Evolutionary conservation across 176 grass and related monocot species (phyloP), one percentile per base, ranked within the genome.

Genomic region (Zea luxurians): DNA sequence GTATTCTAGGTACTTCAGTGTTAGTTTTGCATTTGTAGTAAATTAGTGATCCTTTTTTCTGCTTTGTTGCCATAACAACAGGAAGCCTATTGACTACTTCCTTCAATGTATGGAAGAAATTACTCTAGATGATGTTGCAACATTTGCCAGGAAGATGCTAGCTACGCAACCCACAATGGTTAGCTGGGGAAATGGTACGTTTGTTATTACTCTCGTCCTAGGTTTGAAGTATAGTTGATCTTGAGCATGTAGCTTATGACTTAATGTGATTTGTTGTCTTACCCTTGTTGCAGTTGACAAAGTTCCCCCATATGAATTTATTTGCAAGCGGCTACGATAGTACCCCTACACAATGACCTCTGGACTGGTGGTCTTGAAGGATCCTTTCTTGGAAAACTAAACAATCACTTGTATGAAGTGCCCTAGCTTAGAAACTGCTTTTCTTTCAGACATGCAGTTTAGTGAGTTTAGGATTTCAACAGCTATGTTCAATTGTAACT

Each of bases 71-170:
- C 9, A 57, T 71, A 10, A 55, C 37, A 83, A 70, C 77, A 85
- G 94, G 79, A 97, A 97, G 54, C 94, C 86, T 37, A 73, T 97
- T 5, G 89, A 97, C 50, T 54, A 86, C 93, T 93, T 91, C 65
- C 84, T 97, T 42, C 6, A 87, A 37, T 86, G 80, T 54, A 86
- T 93, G 83, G 89, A 93, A 15, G 83, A 90, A 79, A 71, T 97
- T 17, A 92, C 84, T 70, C 48, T 87, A 63, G 50, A 93, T 48
- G 89, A 97, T 75, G 64, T 97, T 50, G 91, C 89, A 66, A 36
- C 12, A 20, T 90, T 93, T 76, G 89, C 91, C 10, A 78, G 86
- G 64, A 90, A 80, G 84, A 66, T 97, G 64, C 70, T 97, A 68
- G 86, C 89, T 71, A 90, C 94, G 4, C 73, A 78, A 20, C 94